These are phyloP conservation scores for Fusarium multiceps DNA, from an alignment of 2,329 filamentous ascomycete species.

Conservation along the genomic window DNA sequence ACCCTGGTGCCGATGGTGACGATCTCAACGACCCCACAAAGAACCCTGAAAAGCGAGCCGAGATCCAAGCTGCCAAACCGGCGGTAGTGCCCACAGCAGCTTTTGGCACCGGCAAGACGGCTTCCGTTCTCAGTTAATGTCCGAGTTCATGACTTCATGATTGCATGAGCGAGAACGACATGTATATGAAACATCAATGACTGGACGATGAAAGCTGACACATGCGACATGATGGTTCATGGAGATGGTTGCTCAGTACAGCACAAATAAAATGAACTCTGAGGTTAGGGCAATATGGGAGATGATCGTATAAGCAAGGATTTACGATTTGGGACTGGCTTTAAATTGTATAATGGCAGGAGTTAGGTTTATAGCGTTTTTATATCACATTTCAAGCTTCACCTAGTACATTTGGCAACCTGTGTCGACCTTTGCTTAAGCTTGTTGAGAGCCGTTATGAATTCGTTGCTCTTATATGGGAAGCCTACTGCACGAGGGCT, in stretches of 20 bases:
- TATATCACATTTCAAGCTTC: background rate
- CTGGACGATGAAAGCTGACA: constrained; percentile 11
- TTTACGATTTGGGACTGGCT: background rate
- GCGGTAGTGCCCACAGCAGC: constrained; percentile 19
- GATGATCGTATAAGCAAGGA: background rate
- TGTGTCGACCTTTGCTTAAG: background rate
- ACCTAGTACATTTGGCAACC: background rate
- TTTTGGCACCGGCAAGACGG: constrained; percentile 36
- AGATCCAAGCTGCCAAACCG: constrained; percentile 36
- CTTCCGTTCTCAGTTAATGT: constrained; percentile 39
- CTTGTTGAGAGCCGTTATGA: background rate
- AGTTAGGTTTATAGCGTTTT: background rate
- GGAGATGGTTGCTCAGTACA: background rate
- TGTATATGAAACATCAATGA: constrained; percentile 12
- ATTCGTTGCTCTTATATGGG: background rate
- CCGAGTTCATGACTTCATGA: constrained; percentile 7
- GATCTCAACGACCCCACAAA: constrained; percentile 56
- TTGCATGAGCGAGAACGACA: constrained; percentile 4
- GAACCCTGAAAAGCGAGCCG: constrained; percentile 56
- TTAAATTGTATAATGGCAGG: background rate
- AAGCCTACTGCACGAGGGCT: background rate
- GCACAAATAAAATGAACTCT: background rate
- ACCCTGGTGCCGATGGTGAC: constrained; percentile 60
- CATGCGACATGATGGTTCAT: background rate
- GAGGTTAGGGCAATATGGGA: background rate